Conservation (phyloP, 352 stramenopile species). For the Globisporangium cylindrosporum region DNA sequence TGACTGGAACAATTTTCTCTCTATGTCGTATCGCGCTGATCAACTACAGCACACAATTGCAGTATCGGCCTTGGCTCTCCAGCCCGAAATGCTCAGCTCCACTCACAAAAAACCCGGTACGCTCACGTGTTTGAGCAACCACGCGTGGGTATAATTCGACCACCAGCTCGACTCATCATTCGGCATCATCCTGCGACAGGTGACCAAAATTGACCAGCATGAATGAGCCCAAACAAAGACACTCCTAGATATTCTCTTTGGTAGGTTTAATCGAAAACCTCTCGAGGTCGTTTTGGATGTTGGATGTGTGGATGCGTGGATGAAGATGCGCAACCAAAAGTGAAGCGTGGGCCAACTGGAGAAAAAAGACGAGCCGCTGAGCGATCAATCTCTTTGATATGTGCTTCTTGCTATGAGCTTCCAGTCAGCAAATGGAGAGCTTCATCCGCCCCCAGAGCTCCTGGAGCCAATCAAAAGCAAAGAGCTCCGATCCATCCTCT, state of each 20-base stretch:
- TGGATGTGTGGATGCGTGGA: conserved; percentile 3
- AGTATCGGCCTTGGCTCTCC: background rate
- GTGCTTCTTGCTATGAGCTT: background rate
- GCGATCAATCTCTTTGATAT: background rate
- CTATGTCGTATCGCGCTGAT: background rate
- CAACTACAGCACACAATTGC: background rate
- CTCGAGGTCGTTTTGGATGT: too few relatives aligned
- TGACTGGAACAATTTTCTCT: too few relatives aligned
- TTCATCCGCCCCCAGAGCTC: background rate
- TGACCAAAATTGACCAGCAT: background rate
- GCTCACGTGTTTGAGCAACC: background rate
- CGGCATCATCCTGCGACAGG: conserved; percentile 2
- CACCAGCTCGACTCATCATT: background rate
- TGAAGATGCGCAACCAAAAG: conserved; percentile 3
- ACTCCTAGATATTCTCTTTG: conserved; percentile 3
- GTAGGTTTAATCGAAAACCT: conserved; percentile 10
- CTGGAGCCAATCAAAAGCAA: background rate
- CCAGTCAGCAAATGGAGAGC: background rate
- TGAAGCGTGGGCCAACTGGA: background rate
- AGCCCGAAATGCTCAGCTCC: background rate
- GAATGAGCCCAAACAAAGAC: too few relatives aligned
- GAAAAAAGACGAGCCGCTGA: conserved; percentile 1
- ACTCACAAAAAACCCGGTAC: background rate
- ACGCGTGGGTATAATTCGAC: background rate
- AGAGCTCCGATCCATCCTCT: background rate